phyloP scores from a whole-genome alignment of 1,139 yeast genomes.

The Keqinozyma sinolaborantium region DNA sequence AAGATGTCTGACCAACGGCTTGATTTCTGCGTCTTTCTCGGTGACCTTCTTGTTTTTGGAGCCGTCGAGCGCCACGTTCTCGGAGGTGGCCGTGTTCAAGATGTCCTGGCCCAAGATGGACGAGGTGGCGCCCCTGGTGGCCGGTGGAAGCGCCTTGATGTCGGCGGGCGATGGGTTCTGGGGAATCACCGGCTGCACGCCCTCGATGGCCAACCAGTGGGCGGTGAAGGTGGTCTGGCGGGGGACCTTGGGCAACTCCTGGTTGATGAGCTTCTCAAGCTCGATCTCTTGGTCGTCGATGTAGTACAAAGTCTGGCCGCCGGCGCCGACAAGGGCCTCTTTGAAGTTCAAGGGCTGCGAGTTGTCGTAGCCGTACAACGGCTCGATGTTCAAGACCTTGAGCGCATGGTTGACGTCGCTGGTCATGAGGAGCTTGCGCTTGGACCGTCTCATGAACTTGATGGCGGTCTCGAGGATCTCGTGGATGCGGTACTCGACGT shows the following conservation, averaged over 20 bases:
- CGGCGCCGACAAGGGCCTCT: conserved; percentile 84
- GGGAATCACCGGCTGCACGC: conserved; percentile 96
- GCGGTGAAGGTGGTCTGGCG: conserved; percentile 90
- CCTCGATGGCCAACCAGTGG: conserved; percentile 98
- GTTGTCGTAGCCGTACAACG: conserved; percentile 72
- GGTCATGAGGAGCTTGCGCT: conserved; percentile 77
- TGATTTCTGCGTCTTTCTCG: conserved; percentile 69
- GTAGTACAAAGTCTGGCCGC: conserved; percentile 88
- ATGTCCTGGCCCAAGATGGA: conserved; percentile 43
- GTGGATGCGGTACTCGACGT: conserved; percentile 93
- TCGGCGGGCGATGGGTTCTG: conserved; percentile 90
- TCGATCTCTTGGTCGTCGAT: conserved; percentile 90
- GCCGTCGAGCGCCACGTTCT: conserved; percentile 10
- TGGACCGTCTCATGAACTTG: conserved; percentile 93
- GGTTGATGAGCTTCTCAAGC: conserved; percentile 88
- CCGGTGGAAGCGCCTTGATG: conserved; percentile 62
- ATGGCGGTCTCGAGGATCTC: conserved; percentile 94
- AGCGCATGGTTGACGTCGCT: conserved; percentile 80
- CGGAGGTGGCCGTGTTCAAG: conserved; percentile 21
- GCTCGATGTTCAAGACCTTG: conserved; percentile 84
- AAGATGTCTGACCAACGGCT: conserved; percentile 95
- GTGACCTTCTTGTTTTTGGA: conserved; percentile 26
- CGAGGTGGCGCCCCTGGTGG: conserved; percentile 67
- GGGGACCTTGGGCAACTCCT: conserved; percentile 94
- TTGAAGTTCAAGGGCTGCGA: conserved; percentile 63